phyloP scores from a whole-genome alignment of 164 flowering plant genomes.

The Macadamia tetraphylla region DNA sequence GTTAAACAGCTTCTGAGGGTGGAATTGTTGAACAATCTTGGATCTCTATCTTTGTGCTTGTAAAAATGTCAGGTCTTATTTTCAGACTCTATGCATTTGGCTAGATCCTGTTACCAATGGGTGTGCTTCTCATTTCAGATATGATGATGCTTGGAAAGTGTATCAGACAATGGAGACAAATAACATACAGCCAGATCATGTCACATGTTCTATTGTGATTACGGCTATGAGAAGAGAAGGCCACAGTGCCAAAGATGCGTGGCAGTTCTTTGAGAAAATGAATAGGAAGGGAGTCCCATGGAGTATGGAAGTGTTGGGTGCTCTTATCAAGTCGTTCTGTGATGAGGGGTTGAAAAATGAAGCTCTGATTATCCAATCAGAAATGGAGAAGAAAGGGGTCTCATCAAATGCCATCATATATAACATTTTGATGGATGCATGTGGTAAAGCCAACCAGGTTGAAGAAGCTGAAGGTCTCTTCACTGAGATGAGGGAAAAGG shows the following conservation, averaged over 20 bases:
- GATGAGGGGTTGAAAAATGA: conserved; percentile 82
- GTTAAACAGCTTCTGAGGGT: not conserved
- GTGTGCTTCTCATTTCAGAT: conserved; percentile 37
- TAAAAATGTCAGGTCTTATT: not conserved
- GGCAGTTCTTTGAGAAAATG: conserved; percentile 85
- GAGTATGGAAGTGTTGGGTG: conserved; percentile 71
- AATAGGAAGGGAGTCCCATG: conserved; percentile 66
- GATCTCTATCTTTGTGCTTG: not conserved
- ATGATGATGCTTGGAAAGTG: conserved; percentile 70
- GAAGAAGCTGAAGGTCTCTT: conserved; percentile 98
- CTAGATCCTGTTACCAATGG: not conserved
- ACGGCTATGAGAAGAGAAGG: conserved; percentile 79
- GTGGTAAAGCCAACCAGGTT: conserved; percentile 56
- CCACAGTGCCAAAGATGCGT: conserved; percentile 71
- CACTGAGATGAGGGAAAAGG: conserved; percentile 71
- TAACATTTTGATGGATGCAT: conserved; percentile 83
- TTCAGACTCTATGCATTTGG: not conserved
- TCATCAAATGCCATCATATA: conserved; percentile 62
- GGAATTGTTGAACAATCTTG: not conserved
- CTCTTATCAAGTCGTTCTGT: conserved; percentile 84
- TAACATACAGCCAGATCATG: conserved; percentile 70
- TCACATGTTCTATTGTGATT: conserved; percentile 72
- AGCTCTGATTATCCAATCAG: conserved; percentile 78
- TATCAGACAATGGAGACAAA: conserved; percentile 58
- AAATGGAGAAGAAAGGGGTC: conserved; percentile 85